These are phyloP conservation scores for Raffaelea albimanens DNA, from an alignment of 2,329 filamentous ascomycete species.

Conservation along the genomic window DNA sequence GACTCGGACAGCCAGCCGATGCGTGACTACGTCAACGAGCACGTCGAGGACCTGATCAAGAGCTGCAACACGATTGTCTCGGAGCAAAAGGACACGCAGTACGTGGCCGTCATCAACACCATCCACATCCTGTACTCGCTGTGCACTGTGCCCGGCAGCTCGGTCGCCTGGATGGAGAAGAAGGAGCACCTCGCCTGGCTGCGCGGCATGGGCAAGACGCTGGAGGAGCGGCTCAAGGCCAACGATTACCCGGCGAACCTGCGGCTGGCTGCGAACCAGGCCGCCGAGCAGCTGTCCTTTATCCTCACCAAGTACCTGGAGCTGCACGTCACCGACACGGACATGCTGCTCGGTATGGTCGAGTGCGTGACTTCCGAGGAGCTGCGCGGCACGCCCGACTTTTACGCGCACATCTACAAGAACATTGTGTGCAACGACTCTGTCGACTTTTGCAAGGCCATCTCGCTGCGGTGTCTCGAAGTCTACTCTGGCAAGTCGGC, in stretches of 20 bases:
- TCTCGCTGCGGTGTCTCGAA: constrained; percentile 79
- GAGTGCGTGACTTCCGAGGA: constrained; percentile 77
- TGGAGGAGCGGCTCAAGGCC: constrained; percentile 64
- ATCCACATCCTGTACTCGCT: constrained; percentile 79
- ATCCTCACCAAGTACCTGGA: constrained; percentile 76
- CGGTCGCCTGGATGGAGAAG: constrained; percentile 68
- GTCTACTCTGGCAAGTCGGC: constrained; percentile 71
- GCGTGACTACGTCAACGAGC: constrained; percentile 63
- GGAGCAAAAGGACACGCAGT: constrained; percentile 60
- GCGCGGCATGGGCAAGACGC: constrained; percentile 60
- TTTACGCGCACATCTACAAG: constrained; percentile 77
- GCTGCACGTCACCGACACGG: constrained; percentile 64
- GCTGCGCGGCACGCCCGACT: constrained; percentile 63
- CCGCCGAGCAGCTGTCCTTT: constrained; percentile 75
- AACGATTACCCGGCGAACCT: constrained; percentile 63
- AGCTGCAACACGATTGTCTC: constrained; percentile 53
- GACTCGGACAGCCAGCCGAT: constrained; percentile 66
- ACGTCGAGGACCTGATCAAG: constrained; percentile 63
- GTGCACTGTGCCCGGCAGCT: constrained; percentile 33
- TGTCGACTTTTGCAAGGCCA: constrained; percentile 73
- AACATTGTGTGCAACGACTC: constrained; percentile 77
- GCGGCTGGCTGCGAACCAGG: constrained; percentile 79
- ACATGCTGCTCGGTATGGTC: constrained; percentile 75
- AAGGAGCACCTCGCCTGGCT: constrained; percentile 52
- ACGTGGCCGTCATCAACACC: constrained; percentile 68